Conservation (phyloP, 768 basidiomycete genomes). For the Amanita thiersii region DNA sequence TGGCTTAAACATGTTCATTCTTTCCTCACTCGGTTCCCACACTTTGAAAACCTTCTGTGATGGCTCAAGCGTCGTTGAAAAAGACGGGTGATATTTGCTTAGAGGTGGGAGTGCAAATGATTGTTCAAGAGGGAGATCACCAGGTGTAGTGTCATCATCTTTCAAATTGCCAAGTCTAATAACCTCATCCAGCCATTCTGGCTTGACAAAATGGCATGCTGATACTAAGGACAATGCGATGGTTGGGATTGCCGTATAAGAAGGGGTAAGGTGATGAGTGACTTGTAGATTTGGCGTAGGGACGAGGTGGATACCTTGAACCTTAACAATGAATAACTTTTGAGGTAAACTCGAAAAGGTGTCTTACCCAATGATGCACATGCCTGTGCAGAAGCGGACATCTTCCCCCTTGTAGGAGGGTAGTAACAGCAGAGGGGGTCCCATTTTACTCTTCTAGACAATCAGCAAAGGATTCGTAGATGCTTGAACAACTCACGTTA, state of each 20-base stretch:
- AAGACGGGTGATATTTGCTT: slow-evolving; percentile 51
- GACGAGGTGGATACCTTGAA: slow-evolving; percentile 48
- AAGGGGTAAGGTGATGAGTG: slow-evolving; percentile 59
- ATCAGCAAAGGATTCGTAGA: neutral
- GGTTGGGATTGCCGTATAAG: slow-evolving; percentile 37
- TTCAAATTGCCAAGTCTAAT: slow-evolving; percentile 38
- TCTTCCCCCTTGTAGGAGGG: slow-evolving; percentile 25
- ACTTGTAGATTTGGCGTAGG: slow-evolving; percentile 33
- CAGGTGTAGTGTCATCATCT: slow-evolving; percentile 22
- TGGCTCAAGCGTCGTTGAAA: slow-evolving; percentile 40
- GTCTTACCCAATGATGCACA: slow-evolving; percentile 49
- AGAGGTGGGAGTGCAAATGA: slow-evolving; percentile 41
- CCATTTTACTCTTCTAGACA: slow-evolving; percentile 39
- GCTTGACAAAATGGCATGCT: slow-evolving; percentile 49
- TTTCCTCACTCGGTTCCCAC: slow-evolving; percentile 65
- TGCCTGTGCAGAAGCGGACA: slow-evolving; percentile 26
- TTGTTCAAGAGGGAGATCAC: slow-evolving; percentile 37
- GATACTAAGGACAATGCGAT: slow-evolving; percentile 55
- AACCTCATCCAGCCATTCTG: slow-evolving; percentile 61
- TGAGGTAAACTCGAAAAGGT: neutral
- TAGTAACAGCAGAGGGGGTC: slow-evolving; percentile 40
- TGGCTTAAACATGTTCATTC: slow-evolving; percentile 42
- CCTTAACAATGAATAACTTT: neutral
- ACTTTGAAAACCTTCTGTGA: slow-evolving; percentile 41
- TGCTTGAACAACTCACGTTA: neutral